Base-by-base conservation (phyloP, 192 early-diverging fungal species). In the Rhizophagus clarus region DNA sequence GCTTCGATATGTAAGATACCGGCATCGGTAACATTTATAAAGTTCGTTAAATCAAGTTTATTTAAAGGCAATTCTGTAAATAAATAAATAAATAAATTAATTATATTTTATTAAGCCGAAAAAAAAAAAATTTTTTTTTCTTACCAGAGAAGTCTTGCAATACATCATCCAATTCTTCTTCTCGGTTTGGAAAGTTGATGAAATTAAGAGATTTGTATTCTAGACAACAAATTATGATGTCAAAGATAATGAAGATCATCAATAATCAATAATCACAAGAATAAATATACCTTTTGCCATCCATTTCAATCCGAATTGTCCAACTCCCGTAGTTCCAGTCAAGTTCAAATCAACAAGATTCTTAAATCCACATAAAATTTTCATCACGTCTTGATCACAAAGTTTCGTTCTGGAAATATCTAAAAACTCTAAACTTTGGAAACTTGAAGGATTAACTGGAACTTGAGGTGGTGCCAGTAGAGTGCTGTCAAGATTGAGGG, bases 61-160 rank as follows among this genome's bases (percentile, higher is more conserved):
- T 17, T 5, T 15, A 67, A 67, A 17, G 64, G 28, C 31, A 67
- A 31, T 67, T 31, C 64, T 32, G 20, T 66, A 28, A 29, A 64
- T 24, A 14, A 66, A 29, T 14, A 3, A 64, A 66, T 29, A 28
- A 66, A 31, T 32, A 31, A 56, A 56, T 20, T 3, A 56, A 56
- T 15, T 22, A 56, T 7, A 56, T 7, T n/a, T 7, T 22, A 56
- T 20, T 1, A 20, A 67, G 4, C 3, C 4, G 17, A 14, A 20
- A 11, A 67, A 67, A 17, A 67, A 67, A 67, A 4, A 32, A 17
- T 15, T 32, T 15, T 0, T 17, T n/a, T 17, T 67, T 17, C 17
- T 67, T 67, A 67, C 64, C 64, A 32, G 64, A 67, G 32, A 67
- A 67, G 29, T 67, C 64, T 31, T 67, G 29, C 29, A 67, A 67